Evolutionary conservation across 1,284 basidiomycete species (phyloP), one percentile per base, ranked within the genome.

Genomic region (Melampsora americana): DNA sequence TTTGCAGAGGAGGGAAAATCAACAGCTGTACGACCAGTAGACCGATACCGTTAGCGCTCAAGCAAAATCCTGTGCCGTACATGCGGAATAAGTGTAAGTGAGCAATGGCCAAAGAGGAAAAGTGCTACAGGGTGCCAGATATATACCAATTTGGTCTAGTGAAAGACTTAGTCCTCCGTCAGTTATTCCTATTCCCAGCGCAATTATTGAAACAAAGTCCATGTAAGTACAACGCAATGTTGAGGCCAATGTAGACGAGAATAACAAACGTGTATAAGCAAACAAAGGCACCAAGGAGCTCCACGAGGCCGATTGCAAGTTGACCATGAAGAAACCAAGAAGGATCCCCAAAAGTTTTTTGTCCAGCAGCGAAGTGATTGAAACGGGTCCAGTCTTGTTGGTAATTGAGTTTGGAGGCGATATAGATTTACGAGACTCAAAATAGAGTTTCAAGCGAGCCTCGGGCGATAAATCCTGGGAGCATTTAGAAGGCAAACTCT

Each of bases 221-320:
- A 44, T 44, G 42, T 44, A 44, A 44, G 42, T 44, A 14, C 16
- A 11, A 14, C 42, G 16, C 42, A 14, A 44, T 44, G 3, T 14
- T 14, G 1, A 44, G 16, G 42, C 42, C 12, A 44, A 44, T 9
- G 12, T 44, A 44, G 42, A 44, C 12, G 12, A 44, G 16, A 14
- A 44, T 18, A 23, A 61, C 71, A 35, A 26, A 73, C 71, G 46
- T 32, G 71, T 73, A 23, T 66, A 73, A 7, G 62, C 46, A 66
- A 66, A 73, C 53, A 73, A 48, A n/a, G 71, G 71, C n/a, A 73
- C 62, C 30, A 73, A 32, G 5, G 71, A 61, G 35, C 35, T 65
- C 71, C 71, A 66, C 11, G 71, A 60, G 14, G 71, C 44, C 18
- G 50, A 53, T 56, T 73, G 61, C 11, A 66, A 56, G 20, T 39